A percentile compares a stretch with the other conserved stretches of the same genome.
Evolutionary conservation across 1,284 basidiomycete genomes (phyloP).

Genomic region (Ustilago tritici): DNA sequence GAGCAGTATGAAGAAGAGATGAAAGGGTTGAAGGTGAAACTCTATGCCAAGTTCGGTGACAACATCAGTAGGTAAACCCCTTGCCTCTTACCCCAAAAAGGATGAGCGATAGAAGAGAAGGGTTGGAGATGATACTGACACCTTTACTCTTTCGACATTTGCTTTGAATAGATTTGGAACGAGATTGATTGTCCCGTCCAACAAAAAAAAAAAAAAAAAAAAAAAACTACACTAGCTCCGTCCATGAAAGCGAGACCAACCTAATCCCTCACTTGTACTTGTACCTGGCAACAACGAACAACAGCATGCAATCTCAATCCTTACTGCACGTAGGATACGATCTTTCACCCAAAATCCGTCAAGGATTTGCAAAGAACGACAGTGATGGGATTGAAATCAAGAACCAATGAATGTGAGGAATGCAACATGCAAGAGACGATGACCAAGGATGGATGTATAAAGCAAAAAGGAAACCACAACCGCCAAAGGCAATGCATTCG

Average conservation of each 20-base stretch:
- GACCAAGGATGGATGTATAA: too few species aligned
- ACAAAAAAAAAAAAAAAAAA: background rate
- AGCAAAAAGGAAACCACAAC: slow-evolving; percentile 3
- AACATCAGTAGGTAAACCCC: slow-evolving; percentile 77
- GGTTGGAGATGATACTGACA: background rate
- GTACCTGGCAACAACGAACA: background rate
- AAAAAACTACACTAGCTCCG: background rate
- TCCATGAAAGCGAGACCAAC: background rate
- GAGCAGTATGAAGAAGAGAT: slow-evolving; percentile 84
- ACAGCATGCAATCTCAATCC: background rate
- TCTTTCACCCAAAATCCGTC: too few species aligned
- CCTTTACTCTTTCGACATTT: background rate
- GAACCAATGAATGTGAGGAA: background rate
- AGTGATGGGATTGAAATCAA: too few species aligned
- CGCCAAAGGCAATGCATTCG: background rate
- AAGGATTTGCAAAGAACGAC: too few species aligned
- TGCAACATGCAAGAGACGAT: too few species aligned
- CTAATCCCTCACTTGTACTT: background rate
- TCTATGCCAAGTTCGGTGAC: slow-evolving; percentile 92
- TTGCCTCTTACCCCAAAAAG: background rate
- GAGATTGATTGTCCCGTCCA: background rate
- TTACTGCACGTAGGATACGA: too few species aligned
- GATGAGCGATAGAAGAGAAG: too few species aligned
- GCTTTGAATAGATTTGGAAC: background rate
- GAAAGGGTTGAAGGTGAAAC: slow-evolving; percentile 85